Evolutionary conservation across 805 yeast species (phyloP), one percentile per base, ranked within the genome.

Genomic region (Candida gorgasii): DNA sequence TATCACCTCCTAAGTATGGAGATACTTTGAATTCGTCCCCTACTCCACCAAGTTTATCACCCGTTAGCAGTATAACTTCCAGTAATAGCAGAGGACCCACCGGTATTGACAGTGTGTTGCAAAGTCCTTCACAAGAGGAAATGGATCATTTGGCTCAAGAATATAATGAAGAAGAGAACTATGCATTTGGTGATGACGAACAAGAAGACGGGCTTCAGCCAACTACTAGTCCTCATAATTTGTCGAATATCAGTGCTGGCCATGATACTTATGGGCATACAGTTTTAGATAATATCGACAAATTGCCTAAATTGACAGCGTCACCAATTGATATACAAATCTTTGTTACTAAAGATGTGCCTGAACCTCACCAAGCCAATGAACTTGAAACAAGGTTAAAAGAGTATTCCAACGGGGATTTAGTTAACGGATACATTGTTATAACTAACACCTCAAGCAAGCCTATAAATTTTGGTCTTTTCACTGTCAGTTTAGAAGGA

Each of bases 331-430:
- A 72, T 9, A 66, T 79, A 22, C 73, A 71, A 44, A 73, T 80
- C 12, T 69, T 58, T 44, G 75, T 80, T 7, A 76, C 84, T 0
- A 80, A 79, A 68, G 70, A 63, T 16, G 73, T 75, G 1, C 78
- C 82, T 0, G 57, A 54, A 26, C 79, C 81, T 0, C 58, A 72
- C 42, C 50, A 59, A 34, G 4, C 35, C 14, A 63, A 57, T 45
- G 75, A 67, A 34, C 58, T 69, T 11, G 77, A 75, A 47, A 76
- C 78, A 5, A 66, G 77, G 44, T 63, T 55, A 42, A 70, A 70
- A 44, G 74, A 69, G 41, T 70, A 70, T 40, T 57, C 72, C 5
- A 58, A 62, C 41, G 73, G 72, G 3, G 76, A 71, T 44, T 44
- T 61, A 30, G 72, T 70, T 3, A 69, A 68, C 47, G 76, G 76